Evolutionary conservation across 2,329 filamentous ascomycete species (phyloP).

Genomic region (Fusarium multiceps): DNA sequence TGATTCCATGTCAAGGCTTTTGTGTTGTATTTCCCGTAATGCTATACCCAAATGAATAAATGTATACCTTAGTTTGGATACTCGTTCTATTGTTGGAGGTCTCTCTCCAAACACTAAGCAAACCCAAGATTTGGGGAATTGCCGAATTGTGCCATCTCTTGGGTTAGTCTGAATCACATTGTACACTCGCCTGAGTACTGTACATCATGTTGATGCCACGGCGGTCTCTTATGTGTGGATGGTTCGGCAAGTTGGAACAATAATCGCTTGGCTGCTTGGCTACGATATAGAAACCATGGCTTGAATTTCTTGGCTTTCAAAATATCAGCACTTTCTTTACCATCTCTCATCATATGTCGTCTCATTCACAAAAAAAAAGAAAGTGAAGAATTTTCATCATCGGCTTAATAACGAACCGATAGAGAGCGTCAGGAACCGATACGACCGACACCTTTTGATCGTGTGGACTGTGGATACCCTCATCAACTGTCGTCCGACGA

Average conservation of each 20-base stretch:
- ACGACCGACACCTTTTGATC: constrained; percentile 5
- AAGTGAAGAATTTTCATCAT: constrained; percentile 19
- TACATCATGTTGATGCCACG: not conserved
- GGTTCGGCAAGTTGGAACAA: not conserved
- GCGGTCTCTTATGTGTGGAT: not conserved
- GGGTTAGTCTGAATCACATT: not conserved
- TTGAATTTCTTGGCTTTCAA: not conserved
- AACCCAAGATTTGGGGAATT: not conserved
- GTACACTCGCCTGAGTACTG: not conserved
- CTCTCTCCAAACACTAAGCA: not conserved
- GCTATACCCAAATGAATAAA: not conserved
- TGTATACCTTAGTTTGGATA: not conserved
- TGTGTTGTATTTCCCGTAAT: not conserved
- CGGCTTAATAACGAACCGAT: constrained; percentile 19
- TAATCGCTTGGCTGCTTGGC: not conserved
- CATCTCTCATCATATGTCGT: not conserved
- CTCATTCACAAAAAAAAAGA: constrained; percentile 5
- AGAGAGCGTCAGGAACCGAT: constrained; percentile 31
- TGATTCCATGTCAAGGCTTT: not conserved
- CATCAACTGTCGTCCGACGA: constrained; percentile 23
- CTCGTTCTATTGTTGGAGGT: not conserved
- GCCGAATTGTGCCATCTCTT: not conserved
- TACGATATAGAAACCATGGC: not conserved
- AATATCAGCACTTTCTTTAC: not conserved
- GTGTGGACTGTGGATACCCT: constrained; percentile 39